A percentile compares a stretch with the other conserved stretches of the same genome.
phyloP scores from a whole-genome alignment of 164 flowering plant genomes.

The Macadamia integrifolia region DNA sequence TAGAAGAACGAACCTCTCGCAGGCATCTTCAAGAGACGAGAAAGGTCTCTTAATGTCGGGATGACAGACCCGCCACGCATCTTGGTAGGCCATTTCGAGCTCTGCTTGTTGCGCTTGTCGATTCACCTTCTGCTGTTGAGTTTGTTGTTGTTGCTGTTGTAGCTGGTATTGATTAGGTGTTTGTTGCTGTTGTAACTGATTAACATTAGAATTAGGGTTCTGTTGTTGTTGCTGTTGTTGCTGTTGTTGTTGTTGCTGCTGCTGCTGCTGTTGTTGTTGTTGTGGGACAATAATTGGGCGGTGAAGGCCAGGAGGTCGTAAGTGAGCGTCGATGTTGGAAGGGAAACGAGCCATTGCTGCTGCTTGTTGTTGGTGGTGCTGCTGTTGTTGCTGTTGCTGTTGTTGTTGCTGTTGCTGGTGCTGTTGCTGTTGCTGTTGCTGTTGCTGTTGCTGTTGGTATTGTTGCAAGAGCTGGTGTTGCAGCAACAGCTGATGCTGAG shows the following conservation, averaged over 20 bases:
- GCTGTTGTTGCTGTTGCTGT: conserved; percentile 38
- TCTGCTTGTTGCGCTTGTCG: conserved; percentile 51
- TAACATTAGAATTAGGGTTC: neutral
- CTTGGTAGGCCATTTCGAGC: conserved; percentile 96
- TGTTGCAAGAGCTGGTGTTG: too few relatives aligned
- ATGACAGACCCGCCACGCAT: conserved; percentile 94
- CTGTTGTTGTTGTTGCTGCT: conserved; percentile 8
- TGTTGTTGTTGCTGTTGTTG: conserved; percentile 22
- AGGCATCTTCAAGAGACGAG: conserved; percentile 94
- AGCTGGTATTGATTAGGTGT: conserved; percentile 3
- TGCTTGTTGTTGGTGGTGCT: conserved; percentile 44
- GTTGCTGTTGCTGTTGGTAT: conserved; percentile 35
- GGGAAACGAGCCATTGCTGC: conserved; percentile 71
- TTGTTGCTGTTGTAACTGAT: conserved; percentile 2
- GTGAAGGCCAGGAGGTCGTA: conserved; percentile 56
- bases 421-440: conserved; percentile 18
- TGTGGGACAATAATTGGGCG: conserved; percentile 40
- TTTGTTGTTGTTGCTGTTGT: conserved; percentile 30
- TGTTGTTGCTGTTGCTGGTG: conserved; percentile 30
- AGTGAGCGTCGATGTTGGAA: conserved; percentile 86
- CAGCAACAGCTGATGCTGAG: too few relatives aligned
- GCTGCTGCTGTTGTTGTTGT: conserved; percentile 21
- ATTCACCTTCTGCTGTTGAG: conserved; percentile 40
- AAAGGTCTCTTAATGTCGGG: conserved; percentile 92
- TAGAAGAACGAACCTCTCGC: conserved; percentile 60